phyloP scores from a whole-genome alignment of 2,329 filamentous ascomycete genomes.

The Aspergillus bombycis region DNA sequence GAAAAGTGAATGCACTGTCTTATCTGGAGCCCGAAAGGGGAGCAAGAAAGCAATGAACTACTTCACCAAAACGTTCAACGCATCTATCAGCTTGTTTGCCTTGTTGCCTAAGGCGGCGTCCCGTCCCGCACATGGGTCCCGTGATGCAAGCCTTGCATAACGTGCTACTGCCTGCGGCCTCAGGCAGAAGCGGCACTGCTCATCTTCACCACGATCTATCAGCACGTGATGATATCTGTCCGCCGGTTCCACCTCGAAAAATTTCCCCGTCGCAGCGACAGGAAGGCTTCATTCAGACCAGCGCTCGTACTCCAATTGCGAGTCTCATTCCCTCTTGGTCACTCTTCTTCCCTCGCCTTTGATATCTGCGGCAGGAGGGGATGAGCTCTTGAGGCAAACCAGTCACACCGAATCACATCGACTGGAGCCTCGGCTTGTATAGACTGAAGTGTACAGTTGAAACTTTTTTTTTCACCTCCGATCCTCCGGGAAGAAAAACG shows the following conservation, averaged over 20 bases:
- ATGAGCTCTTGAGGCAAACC: constrained; percentile 8
- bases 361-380: constrained; percentile 6
- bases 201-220: constrained; percentile 28
- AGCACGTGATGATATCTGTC: constrained; percentile 46
- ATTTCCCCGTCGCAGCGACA: constrained; percentile 37
- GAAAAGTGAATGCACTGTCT: not conserved
- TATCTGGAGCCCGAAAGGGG: not conserved
- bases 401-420: constrained; percentile 1
- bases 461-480: constrained; percentile 21
- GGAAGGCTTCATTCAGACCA: constrained; percentile 24
- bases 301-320: constrained; percentile 24
- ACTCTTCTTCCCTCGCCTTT: constrained; percentile 3
- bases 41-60: not conserved
- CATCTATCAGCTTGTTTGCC: constrained; percentile 7
- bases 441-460: constrained; percentile 13
- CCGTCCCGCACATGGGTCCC: constrained; percentile 7
- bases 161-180: constrained; percentile 15
- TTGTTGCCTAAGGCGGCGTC: constrained; percentile 18
- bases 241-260: constrained; percentile 42
- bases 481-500: constrained; percentile 15
- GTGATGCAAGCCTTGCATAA: constrained; percentile 10
- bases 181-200: constrained; percentile 17
- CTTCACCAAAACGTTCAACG: not conserved
- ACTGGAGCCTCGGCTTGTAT: constrained; percentile 9
- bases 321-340: constrained; percentile 25